Conservation (phyloP, 305 asterid genomes). For the Solanum hybrid region DNA sequence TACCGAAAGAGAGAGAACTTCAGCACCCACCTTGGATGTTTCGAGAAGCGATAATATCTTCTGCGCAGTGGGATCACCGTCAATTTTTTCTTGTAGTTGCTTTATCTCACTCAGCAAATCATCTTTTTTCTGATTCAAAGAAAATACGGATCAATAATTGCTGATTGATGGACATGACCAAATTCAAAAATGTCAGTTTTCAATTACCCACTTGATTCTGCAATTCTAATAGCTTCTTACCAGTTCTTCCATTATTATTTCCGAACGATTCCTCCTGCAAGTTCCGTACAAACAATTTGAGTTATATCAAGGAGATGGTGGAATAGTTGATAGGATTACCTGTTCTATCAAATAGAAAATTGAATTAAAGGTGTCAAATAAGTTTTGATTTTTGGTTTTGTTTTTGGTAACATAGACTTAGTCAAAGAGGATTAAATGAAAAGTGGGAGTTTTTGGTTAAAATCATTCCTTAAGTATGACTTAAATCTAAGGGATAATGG, state of each 20-base stretch:
- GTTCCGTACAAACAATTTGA: background rate
- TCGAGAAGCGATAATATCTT: slow-evolving; percentile 30
- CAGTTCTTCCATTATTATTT: background rate
- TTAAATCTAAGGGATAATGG: too few relatives aligned
- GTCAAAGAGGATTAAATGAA: too few relatives aligned
- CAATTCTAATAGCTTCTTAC: background rate
- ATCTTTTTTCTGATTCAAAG: slow-evolving; percentile 16
- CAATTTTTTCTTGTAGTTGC: slow-evolving; percentile 27
- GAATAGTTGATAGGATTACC: background rate
- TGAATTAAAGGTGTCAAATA: too few relatives aligned
- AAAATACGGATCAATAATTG: background rate
- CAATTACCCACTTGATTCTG: background rate
- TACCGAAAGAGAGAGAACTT: background rate
- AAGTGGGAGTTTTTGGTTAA: too few relatives aligned
- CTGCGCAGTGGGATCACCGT: slow-evolving; percentile 13
- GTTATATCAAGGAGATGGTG: background rate
- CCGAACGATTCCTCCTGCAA: background rate
- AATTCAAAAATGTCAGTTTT: background rate
- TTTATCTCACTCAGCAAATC: slow-evolving; percentile 27
- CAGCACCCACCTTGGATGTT: slow-evolving; percentile 33
- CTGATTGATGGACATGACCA: background rate
- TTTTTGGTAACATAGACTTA: too few relatives aligned
- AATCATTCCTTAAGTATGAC: too few relatives aligned
- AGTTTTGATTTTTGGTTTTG: too few relatives aligned
- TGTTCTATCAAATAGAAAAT: too few relatives aligned